Percentiles rank a stretch among this genome's conserved stretches.
These are phyloP conservation scores for Mediolabrus comicus DNA, from an alignment of 108 stramenopile species.

Conservation along the genomic window DNA sequence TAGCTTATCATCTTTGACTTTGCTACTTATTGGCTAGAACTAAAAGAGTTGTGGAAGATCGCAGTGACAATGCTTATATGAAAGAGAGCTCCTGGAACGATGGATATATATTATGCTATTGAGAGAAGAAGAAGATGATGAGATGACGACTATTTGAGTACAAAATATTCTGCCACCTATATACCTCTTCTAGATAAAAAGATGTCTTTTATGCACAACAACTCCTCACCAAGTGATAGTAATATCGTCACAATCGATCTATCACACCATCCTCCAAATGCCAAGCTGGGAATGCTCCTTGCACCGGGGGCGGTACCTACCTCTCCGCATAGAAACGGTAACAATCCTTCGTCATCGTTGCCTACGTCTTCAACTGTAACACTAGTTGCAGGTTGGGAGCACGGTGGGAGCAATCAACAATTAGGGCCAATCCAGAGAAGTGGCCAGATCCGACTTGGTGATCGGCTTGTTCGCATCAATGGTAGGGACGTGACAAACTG, in stretches of 20 bases:
- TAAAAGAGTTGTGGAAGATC: no score
- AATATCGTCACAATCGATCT: conserved; percentile 45
- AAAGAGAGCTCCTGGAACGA: no score
- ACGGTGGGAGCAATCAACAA: not conserved
- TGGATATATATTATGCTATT: no score
- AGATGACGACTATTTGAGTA: no score
- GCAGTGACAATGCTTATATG: no score
- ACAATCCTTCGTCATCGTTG: not conserved
- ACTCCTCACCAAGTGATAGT: not conserved
- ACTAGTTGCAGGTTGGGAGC: conserved; percentile 47
- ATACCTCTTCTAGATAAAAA: no score
- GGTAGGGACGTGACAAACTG: conserved; percentile 31
- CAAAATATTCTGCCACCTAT: no score
- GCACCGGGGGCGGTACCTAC: conserved; percentile 30
- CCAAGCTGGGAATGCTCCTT: conserved; percentile 48
- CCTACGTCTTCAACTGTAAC: conserved; percentile 11
- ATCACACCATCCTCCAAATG: conserved; percentile 18
- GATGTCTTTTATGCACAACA: not conserved
- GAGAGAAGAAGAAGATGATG: no score
- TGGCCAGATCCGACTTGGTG: conserved; percentile 43
- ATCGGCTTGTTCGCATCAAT: conserved; percentile 45
- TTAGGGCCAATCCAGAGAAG: conserved; percentile 48
- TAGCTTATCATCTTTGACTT: no score
- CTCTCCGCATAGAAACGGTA: not conserved
- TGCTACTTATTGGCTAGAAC: no score